Percentiles rank a stretch among this genome's conserved stretches.
These are phyloP conservation scores for Stagonosporopsis chrysanthemi DNA, from an alignment of 2,329 filamentous ascomycete genomes.

Conservation along the genomic window DNA sequence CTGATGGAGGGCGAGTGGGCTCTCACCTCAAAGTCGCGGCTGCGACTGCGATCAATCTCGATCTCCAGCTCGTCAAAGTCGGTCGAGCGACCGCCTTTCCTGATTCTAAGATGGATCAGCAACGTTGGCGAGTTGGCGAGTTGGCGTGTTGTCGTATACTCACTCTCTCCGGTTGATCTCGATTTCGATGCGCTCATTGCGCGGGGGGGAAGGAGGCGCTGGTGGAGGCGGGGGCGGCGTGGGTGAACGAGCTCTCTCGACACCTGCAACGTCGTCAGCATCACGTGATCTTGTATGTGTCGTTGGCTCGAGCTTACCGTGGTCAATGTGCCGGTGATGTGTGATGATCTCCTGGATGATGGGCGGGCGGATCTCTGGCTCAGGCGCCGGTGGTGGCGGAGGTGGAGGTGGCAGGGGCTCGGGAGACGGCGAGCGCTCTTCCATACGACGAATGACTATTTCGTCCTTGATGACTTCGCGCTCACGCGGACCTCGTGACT, in stretches of 20 bases:
- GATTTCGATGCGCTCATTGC: slow-evolving; percentile 64
- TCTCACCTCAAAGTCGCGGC: slow-evolving; percentile 34
- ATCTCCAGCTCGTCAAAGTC: slow-evolving; percentile 69
- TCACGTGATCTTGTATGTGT: slow-evolving; percentile 5
- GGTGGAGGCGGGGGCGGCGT: slow-evolving; percentile 60
- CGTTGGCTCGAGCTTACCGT: slow-evolving; percentile 68
- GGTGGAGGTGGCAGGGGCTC: slow-evolving; percentile 55
- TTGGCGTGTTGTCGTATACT: slow-evolving; percentile 24
- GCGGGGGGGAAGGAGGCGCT: slow-evolving; percentile 52
- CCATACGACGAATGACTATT: slow-evolving; percentile 56
- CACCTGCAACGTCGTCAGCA: slow-evolving; percentile 38
- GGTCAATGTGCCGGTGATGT: slow-evolving; percentile 85
- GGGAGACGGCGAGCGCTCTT: slow-evolving; percentile 60
- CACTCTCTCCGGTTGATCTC: slow-evolving; percentile 62
- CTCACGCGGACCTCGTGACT: slow-evolving; percentile 43
- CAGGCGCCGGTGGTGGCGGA: slow-evolving; percentile 60
- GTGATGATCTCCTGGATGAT: slow-evolving; percentile 91
- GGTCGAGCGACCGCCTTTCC: slow-evolving; percentile 55
- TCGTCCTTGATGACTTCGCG: slow-evolving; percentile 50
- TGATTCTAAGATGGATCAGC: slow-evolving; percentile 35
- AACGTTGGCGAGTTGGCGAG: neutral
- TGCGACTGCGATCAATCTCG: slow-evolving; percentile 64
- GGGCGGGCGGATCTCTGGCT: slow-evolving; percentile 75
- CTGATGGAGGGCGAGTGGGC: slow-evolving; percentile 51
- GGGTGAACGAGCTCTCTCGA: slow-evolving; percentile 57